Conservation (phyloP, 2,329 filamentous ascomycete genomes). For the Trichoderma cornu-damae region DNA sequence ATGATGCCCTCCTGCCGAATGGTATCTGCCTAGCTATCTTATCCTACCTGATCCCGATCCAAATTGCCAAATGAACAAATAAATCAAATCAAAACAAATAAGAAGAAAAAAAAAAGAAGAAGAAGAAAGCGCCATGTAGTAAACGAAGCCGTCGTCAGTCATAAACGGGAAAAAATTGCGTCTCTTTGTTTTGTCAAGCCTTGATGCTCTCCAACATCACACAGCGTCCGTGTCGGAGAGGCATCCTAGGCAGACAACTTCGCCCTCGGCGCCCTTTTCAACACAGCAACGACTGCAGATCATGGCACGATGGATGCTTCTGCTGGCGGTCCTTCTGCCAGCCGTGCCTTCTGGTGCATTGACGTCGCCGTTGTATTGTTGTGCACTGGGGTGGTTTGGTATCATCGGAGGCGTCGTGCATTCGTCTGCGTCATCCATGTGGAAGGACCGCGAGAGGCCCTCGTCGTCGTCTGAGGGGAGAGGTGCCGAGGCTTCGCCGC, state of each 20-base stretch:
- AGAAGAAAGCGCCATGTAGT: neutral
- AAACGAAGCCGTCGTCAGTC: neutral
- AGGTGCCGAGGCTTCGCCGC: conserved; percentile 19
- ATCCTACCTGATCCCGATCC: neutral
- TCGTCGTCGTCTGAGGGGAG: conserved; percentile 31
- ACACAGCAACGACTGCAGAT: conserved; percentile 66
- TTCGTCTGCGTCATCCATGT: conserved; percentile 47
- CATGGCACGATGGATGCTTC: conserved; percentile 45
- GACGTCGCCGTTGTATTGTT: conserved; percentile 19
- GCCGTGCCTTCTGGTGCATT: conserved; percentile 17
- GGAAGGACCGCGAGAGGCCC: conserved; percentile 41
- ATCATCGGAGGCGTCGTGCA: neutral
- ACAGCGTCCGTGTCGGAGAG: conserved; percentile 42
- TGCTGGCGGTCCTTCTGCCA: conserved; percentile 33
- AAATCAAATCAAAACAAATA: too few relatives aligned
- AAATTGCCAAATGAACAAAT: neutral
- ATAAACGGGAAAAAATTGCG: neutral
- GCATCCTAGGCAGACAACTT: conserved; percentile 62
- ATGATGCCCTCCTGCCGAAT: neutral
- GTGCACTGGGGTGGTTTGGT: neutral
- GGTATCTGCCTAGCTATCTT: neutral
- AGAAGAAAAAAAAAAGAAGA: too few relatives aligned
- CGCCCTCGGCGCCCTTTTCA: conserved; percentile 58
- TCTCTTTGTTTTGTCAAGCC: neutral
- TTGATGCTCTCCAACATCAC: conserved; percentile 19